Base-by-base conservation (phyloP, 768 basidiomycete species). In the Trametes coccinea region DNA sequence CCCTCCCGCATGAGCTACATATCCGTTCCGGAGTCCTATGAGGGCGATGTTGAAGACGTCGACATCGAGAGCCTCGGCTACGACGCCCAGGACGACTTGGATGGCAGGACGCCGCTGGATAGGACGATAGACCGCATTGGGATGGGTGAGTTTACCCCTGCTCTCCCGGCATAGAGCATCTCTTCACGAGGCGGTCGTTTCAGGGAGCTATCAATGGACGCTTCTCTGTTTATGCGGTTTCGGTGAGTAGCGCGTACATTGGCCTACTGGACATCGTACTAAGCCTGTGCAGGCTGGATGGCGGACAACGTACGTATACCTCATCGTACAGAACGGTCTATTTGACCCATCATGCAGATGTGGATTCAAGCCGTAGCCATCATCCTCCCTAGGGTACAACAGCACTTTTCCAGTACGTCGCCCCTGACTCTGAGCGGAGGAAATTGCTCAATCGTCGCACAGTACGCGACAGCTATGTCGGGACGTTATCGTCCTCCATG, bases 361-460 rank as follows among this genome's bases (percentile, higher is more conserved):
- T 95, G 92, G 92, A 85, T 95, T 56, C 91, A 95, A 81, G 89
- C 91, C 11, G 76, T 90, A 4, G 92, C 96, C 29, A 93, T 98
- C 39, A 91, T 96, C 48, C 80, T 99, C n/a, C 96, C 96, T n/a
- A 82, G 96, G 49, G 89, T 99, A 27, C 96, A 98, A 71, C 86
- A 86, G 50, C 93, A 98, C 71, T 99, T 88, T 74, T 76, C 80
- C 67, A 84, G 95, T 83, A 67, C 65, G 80, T 54, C 31, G 5
- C 2, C n/a, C 46, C 7, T 52, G 22, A 27, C 16, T 9, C 6
- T 9, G 5, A 14, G 5, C 13, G 49, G 33, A 8, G 30, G 9
- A 2, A 30, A 2, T 10, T 27, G 11, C 30, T 48, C 11, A 54
- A 6, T 8, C 0, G 1, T n/a, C 10, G 2, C 62, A 1, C 70